A percentile compares a stretch with the other conserved stretches of the same genome.
Conservation (phyloP, 2,329 filamentous ascomycete genomes). For the Parasarocladium wereldwijsianum region DNA sequence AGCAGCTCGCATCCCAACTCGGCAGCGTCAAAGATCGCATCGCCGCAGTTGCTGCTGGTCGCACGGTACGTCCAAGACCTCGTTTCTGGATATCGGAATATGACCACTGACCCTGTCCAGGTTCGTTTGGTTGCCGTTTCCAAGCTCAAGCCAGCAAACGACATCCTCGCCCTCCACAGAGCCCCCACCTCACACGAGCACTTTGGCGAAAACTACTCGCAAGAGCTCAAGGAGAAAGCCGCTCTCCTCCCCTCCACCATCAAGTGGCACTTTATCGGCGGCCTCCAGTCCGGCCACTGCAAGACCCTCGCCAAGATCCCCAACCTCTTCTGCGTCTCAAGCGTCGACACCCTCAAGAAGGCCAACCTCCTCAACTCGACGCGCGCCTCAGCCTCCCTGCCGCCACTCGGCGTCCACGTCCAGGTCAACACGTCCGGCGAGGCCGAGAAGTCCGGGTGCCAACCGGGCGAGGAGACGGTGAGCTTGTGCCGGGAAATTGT, state of each 20-base stretch:
- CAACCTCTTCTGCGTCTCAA: slow-evolving; percentile 84
- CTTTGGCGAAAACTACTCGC: slow-evolving; percentile 94
- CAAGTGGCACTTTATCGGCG: slow-evolving; percentile 94
- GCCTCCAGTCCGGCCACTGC: slow-evolving; percentile 83
- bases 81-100: too few species aligned
- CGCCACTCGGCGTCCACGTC: slow-evolving; percentile 59
- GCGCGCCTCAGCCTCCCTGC: slow-evolving; percentile 38
- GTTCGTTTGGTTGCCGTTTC: slow-evolving; percentile 87
- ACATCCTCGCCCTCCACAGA: slow-evolving; percentile 72
- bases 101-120: too few species aligned
- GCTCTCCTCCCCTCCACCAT: slow-evolving; percentile 61
- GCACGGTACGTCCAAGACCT: slow-evolving; percentile 43
- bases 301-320: slow-evolving; percentile 72
- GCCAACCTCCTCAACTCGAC: slow-evolving; percentile 67
- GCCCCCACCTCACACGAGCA: slow-evolving; percentile 47
- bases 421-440: slow-evolving; percentile 95
- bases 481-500: slow-evolving; percentile 56
- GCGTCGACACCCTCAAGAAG: slow-evolving; percentile 79
- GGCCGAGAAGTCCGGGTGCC: slow-evolving; percentile 67
- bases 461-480: slow-evolving; percentile 46
- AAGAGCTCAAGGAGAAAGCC: slow-evolving; percentile 80
- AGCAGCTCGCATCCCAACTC: slow-evolving; percentile 47
- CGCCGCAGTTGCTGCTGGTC: slow-evolving; percentile 33
- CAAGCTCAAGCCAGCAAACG: slow-evolving; percentile 85
- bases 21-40: slow-evolving; percentile 44